Evolutionary conservation across 2,329 filamentous ascomycete genomes (phyloP), one percentile per base, ranked within the genome.

Genomic region (Hymenoscyphus salicellus): DNA sequence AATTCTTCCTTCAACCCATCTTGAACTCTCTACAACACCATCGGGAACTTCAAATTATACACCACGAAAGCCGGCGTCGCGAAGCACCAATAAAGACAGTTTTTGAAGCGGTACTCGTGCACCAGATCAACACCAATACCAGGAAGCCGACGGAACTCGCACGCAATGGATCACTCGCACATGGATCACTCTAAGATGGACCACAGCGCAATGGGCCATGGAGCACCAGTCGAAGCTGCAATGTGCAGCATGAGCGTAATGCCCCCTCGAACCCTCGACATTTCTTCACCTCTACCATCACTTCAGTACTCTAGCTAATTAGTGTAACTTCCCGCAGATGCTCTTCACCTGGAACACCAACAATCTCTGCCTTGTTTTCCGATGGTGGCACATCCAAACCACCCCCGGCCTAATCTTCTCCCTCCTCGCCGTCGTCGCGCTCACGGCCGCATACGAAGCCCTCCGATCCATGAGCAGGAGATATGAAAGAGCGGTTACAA

Each of bases 321-420:
- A 14, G 3, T 38, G 55, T 33, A 56, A 52, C 11, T 26, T 20
- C 26, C 30, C 59, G 5, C 71, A 97, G 93, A 98, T 97, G 94
- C 87, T 98, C 71, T 99, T 99, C 82, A 98, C 93, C 67, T 99
- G 94, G 94, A 87, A 93, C 77, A 94, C 93, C 2, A 86, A 84
- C 63, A 90, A 98, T 79, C 91, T 99, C 69, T 99, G 95, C 84
- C 96, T 99, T 78, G 86, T 99, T 78, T 99, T 98, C 83, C 85
- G 84, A 72, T 87, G 89, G 79, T 99, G 95, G 95, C 93, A 91
- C 79, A 80, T 99, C 77, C 88, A 84, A 67, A 88, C 89, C 66
- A 88, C 88, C 2, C 74, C 85, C 61, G 90, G 90, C 38, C 89
- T 99, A 64, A 73, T 97, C 76, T 77, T 93, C 74, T 97, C 94